Base-by-base conservation (phyloP, 2,329 filamentous ascomycete genomes). In the Colletotrichum sp. region DNA sequence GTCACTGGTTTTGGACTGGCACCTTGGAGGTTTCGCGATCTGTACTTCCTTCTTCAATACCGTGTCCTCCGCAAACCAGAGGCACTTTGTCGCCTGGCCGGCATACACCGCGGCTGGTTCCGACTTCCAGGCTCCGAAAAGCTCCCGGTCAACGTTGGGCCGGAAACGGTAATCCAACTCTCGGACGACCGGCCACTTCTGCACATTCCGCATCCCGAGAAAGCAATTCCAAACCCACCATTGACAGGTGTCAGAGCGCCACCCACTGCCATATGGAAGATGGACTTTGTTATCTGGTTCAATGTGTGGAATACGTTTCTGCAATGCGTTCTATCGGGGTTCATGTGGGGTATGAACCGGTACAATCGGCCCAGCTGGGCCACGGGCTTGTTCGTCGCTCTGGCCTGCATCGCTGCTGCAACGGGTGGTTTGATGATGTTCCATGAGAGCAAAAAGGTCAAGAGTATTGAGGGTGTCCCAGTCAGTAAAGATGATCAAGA, bases 1-100 rank as follows among this genome's bases (percentile, higher is more conserved):
- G 93, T 98, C 8, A 96, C 95, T 2, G 95, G 93, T 2, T 96
- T 98, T 79, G 95, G 95, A 0, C 89, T 97, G 15, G 93, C 94
- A 2, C 95, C 95, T 0, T 98, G 95, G 95, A 91, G 95, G 36
- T 94, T 96, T 79, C 89, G 95, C 36, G 95, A 98, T 82, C 85
- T 95, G 12, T 97, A 93, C 82, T 95, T 92, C 82, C 87, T 96
- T 39, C 84, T 94, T 65, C 89, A 90, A 80, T 97, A 90, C 85
- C 89, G 95, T 28, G 66, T 93, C 0, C 74, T 81, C 36, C 86
- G 89, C 72, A 85, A 91, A 68, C 81, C 89, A 32, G 83, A 89
- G 21, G 93, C 90, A 6, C 87, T 96, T 44, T 90, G 94, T 55
- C 89, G 89, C 59, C 88, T 98, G 6, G 95, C 94, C 3, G 95